Evolutionary conservation across 768 basidiomycete genomes (phyloP), one percentile per base, ranked within the genome.

Genomic region (Suillus lakei): DNA sequence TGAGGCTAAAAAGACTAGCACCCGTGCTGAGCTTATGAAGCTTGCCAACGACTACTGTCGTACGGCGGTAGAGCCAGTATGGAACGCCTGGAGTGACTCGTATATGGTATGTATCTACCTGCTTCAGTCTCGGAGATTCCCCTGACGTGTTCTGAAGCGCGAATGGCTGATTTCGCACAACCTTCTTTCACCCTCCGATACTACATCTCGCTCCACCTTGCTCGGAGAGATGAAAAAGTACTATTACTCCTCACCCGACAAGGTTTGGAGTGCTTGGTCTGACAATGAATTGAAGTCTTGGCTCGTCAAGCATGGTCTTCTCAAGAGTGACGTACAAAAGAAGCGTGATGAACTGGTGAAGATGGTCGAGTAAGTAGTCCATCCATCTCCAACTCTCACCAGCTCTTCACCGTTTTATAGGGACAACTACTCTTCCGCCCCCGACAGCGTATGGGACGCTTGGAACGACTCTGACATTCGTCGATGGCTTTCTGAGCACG

Each of bases 71-170:
- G 79, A 84, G 63, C 91, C 91, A 3, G 76, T 91, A 43, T 99
- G 92, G 88, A 82, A 92, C 26, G 86, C 88, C 4, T 99, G 97
- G 96, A 90, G 89, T 62, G 91, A 93, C 73, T 90, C 88, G 4
- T 92, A 93, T 74, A 87, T 96, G 60, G 91, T 92, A 66, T 59
- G 88, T 74, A 30, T 41, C 13, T 54, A 53, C 41, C 30, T 26
- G 13, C 28, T 32, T 5, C 21, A 39, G 53, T 12, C 26, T 5
- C 6, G 44, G 39, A 12, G 70, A 2, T 41, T 26, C 46, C 68
- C 5, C 71, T 56, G 13, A 43, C 5, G 0, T 15, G 5, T 16
- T 23, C 9, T 64, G 10, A 66, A 93, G 92, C 88, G 89, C 63
- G 81, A 90, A 64, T 98, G 96, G 96, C 90, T 98, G 54, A 80